Base-by-base conservation (phyloP, 78 protist genomes). In the Dictyostelium brefeldianum region DNA sequence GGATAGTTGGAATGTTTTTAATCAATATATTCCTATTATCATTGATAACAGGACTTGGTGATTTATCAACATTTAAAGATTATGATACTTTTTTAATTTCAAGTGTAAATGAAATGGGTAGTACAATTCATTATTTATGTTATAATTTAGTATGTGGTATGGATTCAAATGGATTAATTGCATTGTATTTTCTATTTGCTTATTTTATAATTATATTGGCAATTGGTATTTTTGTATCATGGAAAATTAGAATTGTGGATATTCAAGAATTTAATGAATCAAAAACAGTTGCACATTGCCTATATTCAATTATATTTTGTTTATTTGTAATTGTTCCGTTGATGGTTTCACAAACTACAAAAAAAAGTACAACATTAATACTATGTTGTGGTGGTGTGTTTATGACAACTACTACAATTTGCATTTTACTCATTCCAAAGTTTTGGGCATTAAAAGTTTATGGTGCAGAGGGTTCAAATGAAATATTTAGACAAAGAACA, bases 231-330 rank as follows among this genome's bases (percentile, higher is more conserved):
- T 71, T 84, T 29, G 81, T 84, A 36, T 84, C 91, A 2, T 84
- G 91, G 91, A 84, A 84, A 48, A 71, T 84, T 53, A 71, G 91
- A 57, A 84, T 57, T 0, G 91, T 84, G 0, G 91, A 84, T 47
- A 84, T 84, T 0, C 67, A 54, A 20, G 91, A 84, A 41, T 84
- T 84, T 41, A 84, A 84, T 20, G 91, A 84, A 50, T 71, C 81
- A 0, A 67, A 71, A 77, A 27, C 67, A 4, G 62, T 46, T 50
- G 53, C 36, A 36, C 41, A 27, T 57, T 71, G 31, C 31, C 7
- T 53, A 53, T 46, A 20, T 53, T 71, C 70, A 51, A 67, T 54
- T n/a, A 27, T 5, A 4, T 71, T 20, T 71, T 83, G 25, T 41
- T 43, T 27, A 22, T 83, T 43, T 10, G 50, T 51, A 4, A 51